Base-by-base conservation (phyloP, 2,329 filamentous ascomycete genomes). In the Dryadomyces quercivorus region DNA sequence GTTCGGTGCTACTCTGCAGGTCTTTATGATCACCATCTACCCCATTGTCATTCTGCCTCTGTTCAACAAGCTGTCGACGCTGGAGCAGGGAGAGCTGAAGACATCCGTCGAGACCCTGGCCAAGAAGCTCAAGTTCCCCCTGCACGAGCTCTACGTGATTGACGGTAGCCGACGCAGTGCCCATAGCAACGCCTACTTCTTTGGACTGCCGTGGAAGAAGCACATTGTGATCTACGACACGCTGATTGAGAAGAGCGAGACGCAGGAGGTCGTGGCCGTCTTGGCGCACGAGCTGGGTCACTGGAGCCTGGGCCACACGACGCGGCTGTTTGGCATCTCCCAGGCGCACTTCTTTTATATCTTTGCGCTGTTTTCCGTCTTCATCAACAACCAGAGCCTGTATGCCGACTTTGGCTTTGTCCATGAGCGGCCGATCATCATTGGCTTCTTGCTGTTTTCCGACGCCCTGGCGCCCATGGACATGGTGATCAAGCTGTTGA, bases 201-300 rank as follows among this genome's bases (percentile, higher is more conserved):
- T 94, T 63, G 93, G 93, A 57, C 80, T 98, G 55, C 93, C 93
- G 45, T 98, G 92, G 91, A 96, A 96, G 80, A 97, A 97, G 80
- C 94, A 97, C 75, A 98, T 98, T 74, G 93, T 98, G 65, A 94
- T 98, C 66, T 98, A 95, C 68, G 93, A 98, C 67, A 98, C 94
- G 5, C 73, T 98, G 59, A 90, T 98, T 59, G 92, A 96, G 71
- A 95, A 97, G 80, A 93, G 86, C 68, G 82, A 91, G 59, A 84
- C 87, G 4, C 80, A 93, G 65, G 93, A 98, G 70, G 91, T 98
- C 44, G 88, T 95, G 56, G 92, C 93, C 60, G 91, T 98, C 53
- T 75, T 98, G 53, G 91, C 89, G 40, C 93, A 98, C 68, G 93
- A 98, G 71, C 80, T 98, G 50, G 93, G 93, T 52, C 93, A 98